phyloP scores from a whole-genome alignment of 1,284 basidiomycete genomes.

The Tetrapyrgos nigripes region DNA sequence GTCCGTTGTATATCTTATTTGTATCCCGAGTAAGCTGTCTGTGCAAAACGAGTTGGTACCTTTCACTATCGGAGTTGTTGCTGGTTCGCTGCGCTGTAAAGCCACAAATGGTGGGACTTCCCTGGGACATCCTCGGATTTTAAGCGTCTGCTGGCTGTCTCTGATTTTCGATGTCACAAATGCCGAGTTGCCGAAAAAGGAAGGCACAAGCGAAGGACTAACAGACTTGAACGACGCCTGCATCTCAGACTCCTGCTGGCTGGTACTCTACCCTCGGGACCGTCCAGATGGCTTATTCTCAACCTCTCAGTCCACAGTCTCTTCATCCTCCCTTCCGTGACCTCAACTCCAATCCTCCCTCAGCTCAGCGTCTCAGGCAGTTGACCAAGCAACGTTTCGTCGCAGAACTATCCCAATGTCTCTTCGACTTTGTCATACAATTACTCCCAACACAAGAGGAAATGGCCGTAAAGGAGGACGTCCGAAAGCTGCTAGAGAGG shows the following conservation, averaged over 20 bases:
- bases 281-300: conserved; percentile 43
- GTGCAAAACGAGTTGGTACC: no score
- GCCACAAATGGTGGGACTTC: no score
- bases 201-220: no score
- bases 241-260: conserved; percentile 17
- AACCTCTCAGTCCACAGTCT: conserved; percentile 42
- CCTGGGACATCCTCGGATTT: no score
- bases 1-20: no score
- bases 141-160: no score
- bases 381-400: conserved; percentile 65
- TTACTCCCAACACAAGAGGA: conserved; percentile 90
- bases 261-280: conserved; percentile 4
- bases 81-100: no score
- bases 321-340: conserved; percentile 42
- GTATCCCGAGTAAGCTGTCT: no score
- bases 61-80: no score
- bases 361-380: conserved; percentile 25
- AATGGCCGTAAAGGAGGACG: conserved; percentile 94
- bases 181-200: no score
- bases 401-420: conserved; percentile 70
- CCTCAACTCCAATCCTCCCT: conserved; percentile 31
- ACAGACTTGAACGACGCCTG: no score
- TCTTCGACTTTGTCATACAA: conserved; percentile 89
- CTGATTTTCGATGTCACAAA: no score
- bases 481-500: conserved; percentile 91